phyloP scores from a whole-genome alignment of 768 basidiomycete genomes.

The Favolaschia claudopus region DNA sequence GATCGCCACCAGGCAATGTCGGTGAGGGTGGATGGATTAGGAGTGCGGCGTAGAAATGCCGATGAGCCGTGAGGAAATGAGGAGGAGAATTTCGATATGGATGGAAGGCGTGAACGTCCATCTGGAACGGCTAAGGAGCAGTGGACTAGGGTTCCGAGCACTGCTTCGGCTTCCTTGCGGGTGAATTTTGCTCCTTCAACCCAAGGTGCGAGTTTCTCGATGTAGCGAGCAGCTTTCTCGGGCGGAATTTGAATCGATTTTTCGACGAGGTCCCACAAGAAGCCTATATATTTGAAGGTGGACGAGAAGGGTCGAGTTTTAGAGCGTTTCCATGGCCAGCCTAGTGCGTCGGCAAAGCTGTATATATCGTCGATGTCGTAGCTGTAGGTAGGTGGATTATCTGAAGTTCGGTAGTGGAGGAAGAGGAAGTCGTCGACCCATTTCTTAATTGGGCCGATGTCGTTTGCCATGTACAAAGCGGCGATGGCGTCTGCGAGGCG shows the following conservation, averaged over 20 bases:
- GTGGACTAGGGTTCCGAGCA: constrained; percentile 46
- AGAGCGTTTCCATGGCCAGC: constrained; percentile 42
- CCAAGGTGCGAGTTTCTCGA: too few relatives aligned
- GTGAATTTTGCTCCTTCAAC: too few relatives aligned
- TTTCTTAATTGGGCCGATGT: constrained; percentile 32
- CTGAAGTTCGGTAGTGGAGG: constrained; percentile 26
- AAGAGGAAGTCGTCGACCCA: constrained; percentile 42
- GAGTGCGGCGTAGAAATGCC: constrained; percentile 16
- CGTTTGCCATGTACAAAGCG: constrained; percentile 20
- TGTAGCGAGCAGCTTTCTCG: too few relatives aligned
- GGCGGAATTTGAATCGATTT: too few relatives aligned
- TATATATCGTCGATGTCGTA: constrained; percentile 33
- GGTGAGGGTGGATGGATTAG: constrained; percentile 14
- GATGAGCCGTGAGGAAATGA: constrained; percentile 27
- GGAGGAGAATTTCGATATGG: constrained; percentile 35
- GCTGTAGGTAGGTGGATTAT: background rate
- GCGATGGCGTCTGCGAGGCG: constrained; percentile 38
- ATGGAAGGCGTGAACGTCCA: constrained; percentile 35
- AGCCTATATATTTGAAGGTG: too few relatives aligned
- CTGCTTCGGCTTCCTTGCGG: constrained; percentile 28
- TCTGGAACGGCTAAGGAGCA: too few relatives aligned
- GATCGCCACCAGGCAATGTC: constrained; percentile 38
- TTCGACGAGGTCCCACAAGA: too few relatives aligned
- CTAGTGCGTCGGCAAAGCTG: constrained; percentile 28
- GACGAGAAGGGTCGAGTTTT: too few relatives aligned